Evolutionary conservation across 192 early-diverging fungal species (phyloP).

Genomic region (Entomortierella lignicola): DNA sequence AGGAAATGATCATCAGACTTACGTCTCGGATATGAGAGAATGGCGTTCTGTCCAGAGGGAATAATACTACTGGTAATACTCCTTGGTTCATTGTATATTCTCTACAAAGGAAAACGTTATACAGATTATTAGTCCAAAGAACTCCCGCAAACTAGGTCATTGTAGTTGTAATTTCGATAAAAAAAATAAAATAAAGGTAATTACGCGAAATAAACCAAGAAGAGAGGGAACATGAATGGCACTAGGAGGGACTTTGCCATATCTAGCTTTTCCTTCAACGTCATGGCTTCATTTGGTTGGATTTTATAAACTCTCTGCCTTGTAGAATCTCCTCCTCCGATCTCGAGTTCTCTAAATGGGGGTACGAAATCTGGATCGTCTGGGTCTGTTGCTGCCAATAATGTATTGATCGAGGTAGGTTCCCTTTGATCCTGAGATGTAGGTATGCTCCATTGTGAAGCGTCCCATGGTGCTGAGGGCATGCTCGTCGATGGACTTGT

Average conservation of each 20-base stretch:
- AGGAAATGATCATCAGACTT: conserved; percentile 3
- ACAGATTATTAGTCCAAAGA: no score
- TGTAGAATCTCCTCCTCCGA: conserved; percentile 7
- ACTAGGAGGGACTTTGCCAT: conserved; percentile 39
- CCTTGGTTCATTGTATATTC: conserved; percentile 61
- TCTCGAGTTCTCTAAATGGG: conserved; percentile 28
- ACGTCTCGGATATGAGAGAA: conserved; percentile 56
- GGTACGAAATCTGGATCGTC: conserved; percentile 38
- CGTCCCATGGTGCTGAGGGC: neutral
- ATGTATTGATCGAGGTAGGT: conserved; percentile 47
- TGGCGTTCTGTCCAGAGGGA: conserved; percentile 52
- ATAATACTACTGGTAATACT: conserved; percentile 50
- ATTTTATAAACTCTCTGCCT: conserved; percentile 21
- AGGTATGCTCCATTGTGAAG: conserved; percentile 8
- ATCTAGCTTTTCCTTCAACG: conserved; percentile 42
- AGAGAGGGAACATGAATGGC: conserved; percentile 56
- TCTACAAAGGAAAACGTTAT: conserved; percentile 4
- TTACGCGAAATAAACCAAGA: conserved; percentile 57
- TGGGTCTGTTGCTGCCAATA: conserved; percentile 39
- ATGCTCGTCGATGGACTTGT: neutral
- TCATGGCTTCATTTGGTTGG: conserved; percentile 38
- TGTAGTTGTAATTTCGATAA: no score
- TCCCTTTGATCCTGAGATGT: conserved; percentile 6
- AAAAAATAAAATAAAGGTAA: conserved; percentile 16
- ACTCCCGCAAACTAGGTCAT: no score